Evolutionary conservation across 2,329 filamentous ascomycete species (phyloP).

Genomic region (Talaromyces albobiverticillius): DNA sequence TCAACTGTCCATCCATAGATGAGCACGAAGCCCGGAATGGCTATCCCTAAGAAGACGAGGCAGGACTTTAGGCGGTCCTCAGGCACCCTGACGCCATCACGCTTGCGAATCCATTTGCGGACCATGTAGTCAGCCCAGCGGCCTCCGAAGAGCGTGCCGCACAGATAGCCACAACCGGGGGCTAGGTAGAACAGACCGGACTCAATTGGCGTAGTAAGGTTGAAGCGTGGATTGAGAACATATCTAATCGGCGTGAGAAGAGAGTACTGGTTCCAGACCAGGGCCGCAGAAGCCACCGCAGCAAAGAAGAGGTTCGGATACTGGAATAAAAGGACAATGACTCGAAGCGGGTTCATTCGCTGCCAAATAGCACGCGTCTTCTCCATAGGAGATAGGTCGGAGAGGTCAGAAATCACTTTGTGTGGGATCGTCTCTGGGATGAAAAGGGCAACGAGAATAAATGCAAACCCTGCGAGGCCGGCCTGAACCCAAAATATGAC

Average conservation of each 20-base stretch:
- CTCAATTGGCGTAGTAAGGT: slow-evolving; percentile 63
- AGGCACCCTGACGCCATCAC: slow-evolving; percentile 57
- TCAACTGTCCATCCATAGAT: slow-evolving; percentile 67
- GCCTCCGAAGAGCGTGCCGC: slow-evolving; percentile 70
- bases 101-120: slow-evolving; percentile 61
- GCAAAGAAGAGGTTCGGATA: slow-evolving; percentile 68
- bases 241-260: slow-evolving; percentile 69
- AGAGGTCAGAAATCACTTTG: slow-evolving; percentile 60
- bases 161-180: slow-evolving; percentile 66
- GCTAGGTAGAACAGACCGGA: slow-evolving; percentile 72
- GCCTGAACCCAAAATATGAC: slow-evolving; percentile 76
- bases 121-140: slow-evolving; percentile 67
- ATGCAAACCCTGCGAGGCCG: slow-evolving; percentile 60
- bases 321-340: slow-evolving; percentile 60
- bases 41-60: slow-evolving; percentile 55
- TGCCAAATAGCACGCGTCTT: slow-evolving; percentile 56
- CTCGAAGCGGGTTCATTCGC: slow-evolving; percentile 65
- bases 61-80: slow-evolving; percentile 66
- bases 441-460: slow-evolving; percentile 61
- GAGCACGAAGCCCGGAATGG: slow-evolving; percentile 63
- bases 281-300: slow-evolving; percentile 57
- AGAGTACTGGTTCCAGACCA: slow-evolving; percentile 75
- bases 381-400: slow-evolving; percentile 49
- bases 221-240: slow-evolving; percentile 70
- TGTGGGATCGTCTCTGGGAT: slow-evolving; percentile 71